Conservation (phyloP, 2,329 filamentous ascomycete species). For the Venturiaceae sp. region DNA sequence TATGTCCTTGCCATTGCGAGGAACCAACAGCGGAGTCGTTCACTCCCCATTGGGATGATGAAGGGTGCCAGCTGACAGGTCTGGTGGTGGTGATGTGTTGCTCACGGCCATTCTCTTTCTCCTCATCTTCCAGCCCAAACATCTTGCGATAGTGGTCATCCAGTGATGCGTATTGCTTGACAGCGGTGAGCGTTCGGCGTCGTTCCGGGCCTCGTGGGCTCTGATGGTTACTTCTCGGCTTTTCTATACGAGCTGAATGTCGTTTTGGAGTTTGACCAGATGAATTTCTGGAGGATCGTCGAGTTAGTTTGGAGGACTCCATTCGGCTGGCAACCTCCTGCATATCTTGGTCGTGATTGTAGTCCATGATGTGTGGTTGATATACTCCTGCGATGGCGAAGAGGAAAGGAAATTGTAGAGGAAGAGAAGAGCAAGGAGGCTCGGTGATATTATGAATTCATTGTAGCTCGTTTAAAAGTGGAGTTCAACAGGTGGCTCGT, state of each 20-base stretch:
- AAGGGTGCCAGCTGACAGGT: slow-evolving; percentile 7
- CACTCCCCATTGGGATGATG: background rate
- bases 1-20: background rate
- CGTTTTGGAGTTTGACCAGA: background rate
- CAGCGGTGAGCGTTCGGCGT: background rate
- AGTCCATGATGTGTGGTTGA: background rate
- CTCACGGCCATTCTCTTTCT: background rate
- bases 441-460: background rate
- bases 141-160: slow-evolving; percentile 6
- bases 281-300: background rate
- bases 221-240: slow-evolving; percentile 1
- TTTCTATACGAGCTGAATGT: slow-evolving; percentile 4
- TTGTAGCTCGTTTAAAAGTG: background rate
- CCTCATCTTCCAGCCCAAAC: slow-evolving; percentile 4
- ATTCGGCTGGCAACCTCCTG: background rate
- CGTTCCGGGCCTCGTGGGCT: background rate
- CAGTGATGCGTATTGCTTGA: background rate
- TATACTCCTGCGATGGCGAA: too few relatives aligned
- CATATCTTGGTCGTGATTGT: background rate
- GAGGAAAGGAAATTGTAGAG: background rate
- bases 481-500: background rate
- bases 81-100: background rate
- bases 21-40: background rate
- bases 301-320: background rate
- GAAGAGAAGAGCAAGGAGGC: background rate